Conservation (phyloP, 2,329 filamentous ascomycete genomes). For the Kalmusia sp. region DNA sequence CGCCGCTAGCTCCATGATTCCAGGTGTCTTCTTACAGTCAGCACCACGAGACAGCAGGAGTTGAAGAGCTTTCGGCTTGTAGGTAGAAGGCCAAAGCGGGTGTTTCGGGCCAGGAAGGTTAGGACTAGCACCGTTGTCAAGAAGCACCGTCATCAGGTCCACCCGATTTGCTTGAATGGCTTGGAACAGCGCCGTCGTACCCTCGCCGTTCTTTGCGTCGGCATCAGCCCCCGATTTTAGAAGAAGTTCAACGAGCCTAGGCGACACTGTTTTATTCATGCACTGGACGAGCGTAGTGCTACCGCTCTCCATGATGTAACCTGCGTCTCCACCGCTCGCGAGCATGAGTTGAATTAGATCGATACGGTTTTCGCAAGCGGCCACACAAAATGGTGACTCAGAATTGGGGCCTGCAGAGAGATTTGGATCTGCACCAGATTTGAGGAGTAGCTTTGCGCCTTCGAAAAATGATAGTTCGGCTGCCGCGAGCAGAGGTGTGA, state of each 20-base stretch:
- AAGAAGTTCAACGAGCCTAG: conserved; percentile 63
- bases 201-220: conserved; percentile 66
- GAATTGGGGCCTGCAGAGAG: conserved; percentile 59
- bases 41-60: conserved; percentile 66
- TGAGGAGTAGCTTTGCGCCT: conserved; percentile 55
- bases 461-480: conserved; percentile 38
- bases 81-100: conserved; percentile 70
- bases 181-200: conserved; percentile 69
- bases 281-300: conserved; percentile 65
- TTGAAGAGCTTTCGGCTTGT: conserved; percentile 65
- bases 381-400: conserved; percentile 62
- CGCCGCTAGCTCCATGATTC: conserved; percentile 69
- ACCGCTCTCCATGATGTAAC: conserved; percentile 60
- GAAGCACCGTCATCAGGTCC: conserved; percentile 62
- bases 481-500: conserved; percentile 37
- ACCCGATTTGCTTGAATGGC: conserved; percentile 64
- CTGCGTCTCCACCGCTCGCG: conserved; percentile 65
- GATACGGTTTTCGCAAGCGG: conserved; percentile 59
- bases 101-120: conserved; percentile 75
- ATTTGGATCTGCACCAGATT: conserved; percentile 58
- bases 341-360: conserved; percentile 65
- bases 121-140: conserved; percentile 68
- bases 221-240: conserved; percentile 66
- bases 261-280: conserved; percentile 64
- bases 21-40: conserved; percentile 65